Conservation (phyloP, 495 filamentous ascomycete genomes). For the Penicillium bialowiezense region DNA sequence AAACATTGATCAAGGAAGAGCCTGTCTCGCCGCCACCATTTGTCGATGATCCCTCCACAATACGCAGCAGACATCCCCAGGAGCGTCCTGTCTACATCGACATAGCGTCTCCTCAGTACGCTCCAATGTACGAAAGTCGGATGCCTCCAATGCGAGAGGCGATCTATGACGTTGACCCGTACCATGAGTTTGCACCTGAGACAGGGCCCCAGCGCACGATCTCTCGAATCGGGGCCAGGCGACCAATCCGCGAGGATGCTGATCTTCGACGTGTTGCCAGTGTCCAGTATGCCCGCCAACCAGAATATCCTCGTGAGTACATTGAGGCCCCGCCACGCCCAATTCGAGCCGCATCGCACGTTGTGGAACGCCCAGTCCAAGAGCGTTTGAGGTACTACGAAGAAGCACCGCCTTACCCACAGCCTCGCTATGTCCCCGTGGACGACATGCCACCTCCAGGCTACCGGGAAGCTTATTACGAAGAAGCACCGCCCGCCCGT, state of each 20-base stretch:
- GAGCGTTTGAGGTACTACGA: slow-evolving; percentile 57
- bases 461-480: slow-evolving; percentile 46
- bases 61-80: slow-evolving; percentile 41
- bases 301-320: slow-evolving; percentile 49
- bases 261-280: slow-evolving; percentile 62
- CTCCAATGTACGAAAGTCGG: slow-evolving; percentile 35
- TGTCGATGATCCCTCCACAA: slow-evolving; percentile 46
- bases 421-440: slow-evolving; percentile 40
- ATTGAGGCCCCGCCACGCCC: slow-evolving; percentile 44
- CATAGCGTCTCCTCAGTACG: slow-evolving; percentile 45
- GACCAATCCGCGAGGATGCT: slow-evolving; percentile 49
- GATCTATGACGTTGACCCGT: slow-evolving; percentile 35
- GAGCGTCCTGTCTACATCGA: slow-evolving; percentile 50
- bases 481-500: slow-evolving; percentile 37
- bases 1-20: slow-evolving; percentile 79
- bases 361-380: slow-evolving; percentile 48
- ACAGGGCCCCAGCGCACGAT: slow-evolving; percentile 35
- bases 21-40: slow-evolving; percentile 79
- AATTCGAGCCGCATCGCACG: slow-evolving; percentile 59
- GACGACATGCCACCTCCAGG: slow-evolving; percentile 59
- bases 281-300: slow-evolving; percentile 47
- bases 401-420: slow-evolving; percentile 44
- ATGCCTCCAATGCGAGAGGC: slow-evolving; percentile 30
- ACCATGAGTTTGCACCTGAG: slow-evolving; percentile 36
- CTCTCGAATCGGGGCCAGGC: slow-evolving; percentile 40